Conservation (phyloP, 2,329 filamentous ascomycete genomes). For the Didymella keratinophila region DNA sequence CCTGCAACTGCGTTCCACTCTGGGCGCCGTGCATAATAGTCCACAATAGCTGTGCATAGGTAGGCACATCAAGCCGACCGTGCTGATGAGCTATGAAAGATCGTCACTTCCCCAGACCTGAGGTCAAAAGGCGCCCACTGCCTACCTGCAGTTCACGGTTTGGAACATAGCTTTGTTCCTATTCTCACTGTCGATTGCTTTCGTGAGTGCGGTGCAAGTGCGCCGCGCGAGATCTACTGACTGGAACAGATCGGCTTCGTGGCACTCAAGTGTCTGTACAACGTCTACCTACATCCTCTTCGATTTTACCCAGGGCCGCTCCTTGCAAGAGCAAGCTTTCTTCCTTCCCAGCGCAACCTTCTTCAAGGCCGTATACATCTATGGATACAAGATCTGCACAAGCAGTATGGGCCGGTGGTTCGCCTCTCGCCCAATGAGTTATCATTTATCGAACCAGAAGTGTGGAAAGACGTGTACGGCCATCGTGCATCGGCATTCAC, state of each 20-base stretch:
- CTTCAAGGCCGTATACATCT: conserved; percentile 27
- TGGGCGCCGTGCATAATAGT: not conserved
- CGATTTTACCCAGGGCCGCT: conserved; percentile 15
- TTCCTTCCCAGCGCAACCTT: conserved; percentile 17
- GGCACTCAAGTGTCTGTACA: conserved; percentile 8
- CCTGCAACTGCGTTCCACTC: not conserved
- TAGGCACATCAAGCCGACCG: not conserved
- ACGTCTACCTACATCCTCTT: conserved; percentile 14
- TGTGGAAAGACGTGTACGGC: conserved; percentile 54
- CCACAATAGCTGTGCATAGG: not conserved
- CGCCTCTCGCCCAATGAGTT: conserved; percentile 50
- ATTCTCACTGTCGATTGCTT: not conserved
- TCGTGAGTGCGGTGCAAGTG: not conserved
- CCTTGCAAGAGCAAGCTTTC: conserved; percentile 1
- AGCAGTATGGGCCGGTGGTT: conserved; percentile 50
- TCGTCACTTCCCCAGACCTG: not conserved
- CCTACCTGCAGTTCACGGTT: not conserved
- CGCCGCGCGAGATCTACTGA: not conserved
- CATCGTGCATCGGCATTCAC: conserved; percentile 32
- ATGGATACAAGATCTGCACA: conserved; percentile 43
- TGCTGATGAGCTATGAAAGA: not conserved
- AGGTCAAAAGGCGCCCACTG: not conserved
- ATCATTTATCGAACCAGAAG: conserved; percentile 47
- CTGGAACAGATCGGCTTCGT: conserved; percentile 14
- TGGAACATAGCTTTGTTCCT: not conserved